Evolutionary conservation across 2,329 filamentous ascomycete genomes (phyloP).

Genomic region (Trichoderma atrobrunneum): DNA sequence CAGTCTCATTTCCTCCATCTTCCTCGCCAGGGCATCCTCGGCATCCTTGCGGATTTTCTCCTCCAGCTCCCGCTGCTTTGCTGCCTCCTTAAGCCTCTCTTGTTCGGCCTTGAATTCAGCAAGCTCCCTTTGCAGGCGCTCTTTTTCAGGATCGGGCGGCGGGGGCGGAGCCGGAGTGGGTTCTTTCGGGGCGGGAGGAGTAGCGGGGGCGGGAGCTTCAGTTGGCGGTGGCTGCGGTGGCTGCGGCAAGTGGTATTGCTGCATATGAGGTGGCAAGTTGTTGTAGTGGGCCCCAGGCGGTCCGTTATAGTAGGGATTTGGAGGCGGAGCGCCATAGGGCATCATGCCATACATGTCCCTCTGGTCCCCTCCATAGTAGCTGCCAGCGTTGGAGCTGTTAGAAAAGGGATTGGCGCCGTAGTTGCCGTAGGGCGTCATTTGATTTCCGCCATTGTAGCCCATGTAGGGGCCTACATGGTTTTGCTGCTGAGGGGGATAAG

Average conservation of each 20-base stretch:
- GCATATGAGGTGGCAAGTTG: slow-evolving; percentile 34
- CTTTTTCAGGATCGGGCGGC: slow-evolving; percentile 53
- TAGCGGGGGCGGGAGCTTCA: slow-evolving; percentile 38
- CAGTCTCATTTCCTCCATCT: slow-evolving; percentile 41
- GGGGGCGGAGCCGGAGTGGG: slow-evolving; percentile 31
- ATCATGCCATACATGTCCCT: slow-evolving; percentile 49
- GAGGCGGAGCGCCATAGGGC: slow-evolving; percentile 40
- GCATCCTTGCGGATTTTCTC: slow-evolving; percentile 46
- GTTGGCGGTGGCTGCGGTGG: slow-evolving; percentile 44
- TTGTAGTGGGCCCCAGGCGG: slow-evolving; percentile 27
- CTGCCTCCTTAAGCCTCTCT: slow-evolving; percentile 45
- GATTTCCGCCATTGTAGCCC: slow-evolving; percentile 36
- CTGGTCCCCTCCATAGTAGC: slow-evolving; percentile 40
- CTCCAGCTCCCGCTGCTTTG: slow-evolving; percentile 44
- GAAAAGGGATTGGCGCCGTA: slow-evolving; percentile 44
- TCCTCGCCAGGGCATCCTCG: slow-evolving; percentile 42
- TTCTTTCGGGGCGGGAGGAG: slow-evolving; percentile 37
- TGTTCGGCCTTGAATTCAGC: slow-evolving; percentile 47
- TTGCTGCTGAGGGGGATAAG: slow-evolving; percentile 19
- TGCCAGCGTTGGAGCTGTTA: slow-evolving; percentile 36
- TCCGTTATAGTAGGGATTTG: slow-evolving; percentile 32
- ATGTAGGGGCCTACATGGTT: slow-evolving; percentile 47
- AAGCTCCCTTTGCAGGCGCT: slow-evolving; percentile 60
- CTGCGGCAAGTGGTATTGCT: slow-evolving; percentile 42
- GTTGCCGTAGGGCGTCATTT: slow-evolving; percentile 49